Base-by-base conservation (phyloP, 2,329 filamentous ascomycete genomes). In the Cercospora janseana region DNA sequence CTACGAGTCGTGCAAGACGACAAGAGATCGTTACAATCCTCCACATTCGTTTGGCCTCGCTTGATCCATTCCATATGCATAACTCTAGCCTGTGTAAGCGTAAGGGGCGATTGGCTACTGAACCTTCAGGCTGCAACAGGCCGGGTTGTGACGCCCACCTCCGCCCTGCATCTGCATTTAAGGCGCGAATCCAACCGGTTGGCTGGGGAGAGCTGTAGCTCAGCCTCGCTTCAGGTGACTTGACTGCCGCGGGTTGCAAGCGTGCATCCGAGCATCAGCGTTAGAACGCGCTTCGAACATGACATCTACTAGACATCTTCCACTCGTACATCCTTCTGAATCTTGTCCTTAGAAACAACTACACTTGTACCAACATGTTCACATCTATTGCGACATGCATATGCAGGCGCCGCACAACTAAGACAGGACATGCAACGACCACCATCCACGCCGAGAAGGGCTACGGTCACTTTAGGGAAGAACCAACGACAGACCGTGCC, bases 301-400 rank as follows among this genome's bases (percentile, higher is more conserved):
- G 13, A 34, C 29, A 34, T 34, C 29, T 34, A 34, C 13, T 34
- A 34, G 29, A 34, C 13, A 34, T 16, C 29, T 34, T 34, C 10
- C 13, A 34, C 29, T 34, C 29, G 29, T 34, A 34, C 29, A 34
- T 34, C 13, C 3, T 34, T 34, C 29, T 34, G 29, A 34, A 34
- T 34, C 18, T 34, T 34, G 29, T 34, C 29, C 29, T 34, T 12
- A n/a, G 29, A 34, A 34, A 34, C 29, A 34, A 34, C 29, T 34
- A 16, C 29, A 15, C 9, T 34, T 34, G 29, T 34, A 34, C 29
- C 8, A 34, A 34, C 13, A 34, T 34, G 29, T 34, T 34, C 13
- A 34, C 29, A 34, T 34, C 29, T 34, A 34, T 34, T 34, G 13
- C 29, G 29, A 34, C 15, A 34, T 34, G 13, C 13, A 34, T 34